phyloP scores from a whole-genome alignment of 495 filamentous ascomycete genomes.

The Xylaria telfairii region DNA sequence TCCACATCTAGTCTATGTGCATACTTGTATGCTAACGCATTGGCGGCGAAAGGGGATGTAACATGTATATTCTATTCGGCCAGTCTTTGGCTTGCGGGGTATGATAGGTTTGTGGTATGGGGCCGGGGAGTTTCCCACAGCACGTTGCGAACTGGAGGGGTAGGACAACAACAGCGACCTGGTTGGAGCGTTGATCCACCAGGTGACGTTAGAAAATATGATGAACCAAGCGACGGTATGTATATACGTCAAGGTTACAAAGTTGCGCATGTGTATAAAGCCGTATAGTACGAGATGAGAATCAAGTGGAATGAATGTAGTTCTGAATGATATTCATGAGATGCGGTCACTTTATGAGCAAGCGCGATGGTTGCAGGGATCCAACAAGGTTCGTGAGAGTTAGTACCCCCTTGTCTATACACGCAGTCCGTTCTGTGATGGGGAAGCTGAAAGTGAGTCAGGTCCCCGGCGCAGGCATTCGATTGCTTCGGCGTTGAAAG shows the following conservation, averaged over 20 bases:
- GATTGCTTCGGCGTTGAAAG: neutral
- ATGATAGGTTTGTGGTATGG: neutral
- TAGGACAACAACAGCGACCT: neutral
- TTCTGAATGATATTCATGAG: neutral
- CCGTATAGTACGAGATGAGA: conserved; percentile 32
- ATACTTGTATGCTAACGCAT: conserved; percentile 29
- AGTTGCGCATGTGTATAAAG: conserved; percentile 36
- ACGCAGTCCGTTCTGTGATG: neutral
- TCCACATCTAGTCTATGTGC: conserved; percentile 23
- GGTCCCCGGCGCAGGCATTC: neutral
- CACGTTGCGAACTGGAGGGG: conserved; percentile 14
- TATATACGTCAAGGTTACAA: conserved; percentile 27
- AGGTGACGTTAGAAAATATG: conserved; percentile 2
- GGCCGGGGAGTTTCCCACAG: neutral
- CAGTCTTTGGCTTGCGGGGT: neutral
- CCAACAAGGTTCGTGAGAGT: neutral
- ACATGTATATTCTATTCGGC: conserved; percentile 7
- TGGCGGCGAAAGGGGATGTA: conserved; percentile 30
- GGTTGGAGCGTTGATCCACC: conserved; percentile 4
- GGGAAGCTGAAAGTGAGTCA: conserved; percentile 6
- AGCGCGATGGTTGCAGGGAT: neutral
- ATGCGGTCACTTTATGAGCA: neutral
- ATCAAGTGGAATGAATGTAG: conserved; percentile 27
- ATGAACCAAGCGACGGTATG: conserved; percentile 25
- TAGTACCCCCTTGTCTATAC: too few relatives aligned